These are phyloP conservation scores for Nitzschia sp. DNA, from an alignment of 108 stramenopile species.

Conservation along the genomic window DNA sequence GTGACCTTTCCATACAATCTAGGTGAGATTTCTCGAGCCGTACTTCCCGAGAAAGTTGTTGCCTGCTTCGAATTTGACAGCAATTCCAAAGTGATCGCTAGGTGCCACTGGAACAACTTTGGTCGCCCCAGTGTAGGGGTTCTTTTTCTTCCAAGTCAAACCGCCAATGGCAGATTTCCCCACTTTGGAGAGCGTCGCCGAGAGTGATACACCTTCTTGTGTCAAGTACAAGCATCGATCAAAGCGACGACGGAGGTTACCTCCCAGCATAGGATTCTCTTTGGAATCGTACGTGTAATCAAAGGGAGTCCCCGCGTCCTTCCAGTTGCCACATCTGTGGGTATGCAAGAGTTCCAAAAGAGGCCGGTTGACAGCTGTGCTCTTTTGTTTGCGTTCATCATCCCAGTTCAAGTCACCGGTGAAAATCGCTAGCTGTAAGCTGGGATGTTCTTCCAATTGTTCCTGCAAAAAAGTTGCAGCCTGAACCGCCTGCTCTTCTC, in stretches of 20 bases:
- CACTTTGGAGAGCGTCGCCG: slow-evolving; percentile 19
- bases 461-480: slow-evolving; percentile 42
- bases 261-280: slow-evolving; percentile 58
- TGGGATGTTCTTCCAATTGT: slow-evolving; percentile 22
- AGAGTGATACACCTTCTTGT: not conserved
- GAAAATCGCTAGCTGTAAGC: slow-evolving; percentile 44
- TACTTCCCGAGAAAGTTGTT: too few species aligned
- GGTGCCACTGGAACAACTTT: slow-evolving; percentile 41
- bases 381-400: slow-evolving; percentile 49
- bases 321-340: slow-evolving; percentile 30
- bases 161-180: slow-evolving; percentile 45
- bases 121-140: slow-evolving; percentile 34
- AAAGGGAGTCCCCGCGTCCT: slow-evolving; percentile 36
- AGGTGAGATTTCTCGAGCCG: too few species aligned
- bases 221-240: slow-evolving; percentile 48
- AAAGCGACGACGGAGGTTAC: slow-evolving; percentile 57
- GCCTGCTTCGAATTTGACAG: slow-evolving; percentile 15
- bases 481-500: slow-evolving; percentile 44
- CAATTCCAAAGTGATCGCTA: slow-evolving; percentile 69
- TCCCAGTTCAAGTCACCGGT: slow-evolving; percentile 74
- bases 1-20: too few species aligned
- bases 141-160: slow-evolving; percentile 45
- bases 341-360: slow-evolving; percentile 27
- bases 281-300: slow-evolving; percentile 65
- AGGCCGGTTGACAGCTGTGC: slow-evolving; percentile 18